Evolutionary conservation across 2,329 filamentous ascomycete species (phyloP), one percentile per base, ranked within the genome.

Genomic region (Endocalyx cinctus): DNA sequence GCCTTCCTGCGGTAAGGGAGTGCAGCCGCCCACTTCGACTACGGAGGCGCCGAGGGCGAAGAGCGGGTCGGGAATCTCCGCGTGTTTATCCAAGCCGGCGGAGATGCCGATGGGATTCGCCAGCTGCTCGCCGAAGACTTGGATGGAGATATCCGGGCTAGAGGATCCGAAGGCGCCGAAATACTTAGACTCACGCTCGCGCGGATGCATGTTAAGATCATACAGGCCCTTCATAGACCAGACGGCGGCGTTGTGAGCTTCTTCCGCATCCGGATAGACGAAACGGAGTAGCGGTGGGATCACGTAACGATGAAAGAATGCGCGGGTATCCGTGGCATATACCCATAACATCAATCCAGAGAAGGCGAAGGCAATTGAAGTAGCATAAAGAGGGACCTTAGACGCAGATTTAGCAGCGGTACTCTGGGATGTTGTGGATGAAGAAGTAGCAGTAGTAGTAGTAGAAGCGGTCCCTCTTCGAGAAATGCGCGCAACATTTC

Each of bases 1-100:
- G 6, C 92, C 92, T 5, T 76, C 74, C 57, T 98, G 92, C 0
- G 90, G 83, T n/a, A 78, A 64, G 1, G 92, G 86, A 5, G 89
- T 97, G 48, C 84, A 83, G 29, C 90, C 92, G 41, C 92, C 92
- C 2, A 98, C 84, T 57, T 98, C 92, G 18, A 98, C 87, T 23
- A 97, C 73, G 4, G 80, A 82, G 16, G 90, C 82, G 19, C 92
- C 92, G 4, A 96, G 67, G 6, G 81, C 87, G 55, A 97, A 85
- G 22, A 98, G 70, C 11, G 82, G 75, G 50, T 90, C 84, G 2
- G 89, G 85, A 34, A 97, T 82, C 42, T 95, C 87, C 34, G 82
- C 92, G 54, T 94, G 77, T 69, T 98, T 97, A 67, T 97, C 92
- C 27, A 98, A 79, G 8, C 92, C 92, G 5, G 87, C 92, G n/a